Conservation (phyloP, 2,329 filamentous ascomycete genomes). For the Curvularia spicifera region DNA sequence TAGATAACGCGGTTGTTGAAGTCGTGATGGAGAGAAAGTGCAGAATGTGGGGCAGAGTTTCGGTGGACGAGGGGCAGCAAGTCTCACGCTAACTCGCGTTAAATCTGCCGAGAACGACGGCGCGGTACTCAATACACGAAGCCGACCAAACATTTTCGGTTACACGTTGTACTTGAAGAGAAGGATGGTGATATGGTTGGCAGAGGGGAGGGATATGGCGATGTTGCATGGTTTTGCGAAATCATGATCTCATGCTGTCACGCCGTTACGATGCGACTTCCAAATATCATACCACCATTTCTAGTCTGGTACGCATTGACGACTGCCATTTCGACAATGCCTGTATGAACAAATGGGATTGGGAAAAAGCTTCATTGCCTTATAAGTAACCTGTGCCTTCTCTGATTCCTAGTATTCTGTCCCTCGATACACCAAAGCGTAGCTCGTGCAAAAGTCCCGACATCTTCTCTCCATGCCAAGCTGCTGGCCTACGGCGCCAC, state of each 20-base stretch:
- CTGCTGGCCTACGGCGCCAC: background rate
- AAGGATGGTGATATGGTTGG: background rate
- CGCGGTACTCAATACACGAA: conserved; percentile 5
- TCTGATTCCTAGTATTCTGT: conserved; percentile 3
- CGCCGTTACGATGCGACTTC: background rate
- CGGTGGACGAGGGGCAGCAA: conserved; percentile 24
- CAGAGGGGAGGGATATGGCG: background rate
- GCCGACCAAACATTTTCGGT: conserved; percentile 9
- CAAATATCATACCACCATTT: conserved; percentile 4
- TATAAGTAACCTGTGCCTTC: conserved; percentile 12
- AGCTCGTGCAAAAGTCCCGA: conserved; percentile 7
- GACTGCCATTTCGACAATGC: background rate
- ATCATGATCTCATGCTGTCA: background rate
- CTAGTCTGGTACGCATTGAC: background rate
- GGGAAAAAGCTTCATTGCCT: conserved; percentile 9
- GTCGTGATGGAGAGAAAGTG: conserved; percentile 24
- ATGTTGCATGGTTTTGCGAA: background rate
- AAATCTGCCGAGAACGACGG: conserved; percentile 7
- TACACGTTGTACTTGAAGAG: background rate
- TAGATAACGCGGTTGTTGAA: conserved; percentile 20
- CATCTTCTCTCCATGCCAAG: background rate
- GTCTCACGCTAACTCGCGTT: conserved; percentile 22
- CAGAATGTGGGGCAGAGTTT: conserved; percentile 28
- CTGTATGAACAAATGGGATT: background rate
- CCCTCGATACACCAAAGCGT: conserved; percentile 6